Conservation (phyloP, 2,329 filamentous ascomycete genomes). For the Scopulariopsis brevicaulis region DNA sequence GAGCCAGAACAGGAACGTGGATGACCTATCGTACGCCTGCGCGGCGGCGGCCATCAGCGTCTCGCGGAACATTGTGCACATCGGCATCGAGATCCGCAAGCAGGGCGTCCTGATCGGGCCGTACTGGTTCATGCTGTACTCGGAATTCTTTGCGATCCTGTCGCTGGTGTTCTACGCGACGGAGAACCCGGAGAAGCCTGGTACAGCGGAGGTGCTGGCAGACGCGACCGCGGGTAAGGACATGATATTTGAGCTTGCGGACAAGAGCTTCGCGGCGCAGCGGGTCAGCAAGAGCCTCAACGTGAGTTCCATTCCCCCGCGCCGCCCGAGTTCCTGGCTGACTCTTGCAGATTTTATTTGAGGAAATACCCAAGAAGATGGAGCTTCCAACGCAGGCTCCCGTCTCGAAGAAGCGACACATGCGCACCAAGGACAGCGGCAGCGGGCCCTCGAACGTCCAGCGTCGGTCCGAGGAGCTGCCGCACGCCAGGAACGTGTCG, state of each 20-base stretch:
- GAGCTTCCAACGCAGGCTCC: constrained; percentile 20
- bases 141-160: constrained; percentile 70
- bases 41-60: constrained; percentile 51
- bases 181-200: constrained; percentile 66
- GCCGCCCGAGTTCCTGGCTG: not conserved
- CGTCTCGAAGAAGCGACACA: constrained; percentile 3
- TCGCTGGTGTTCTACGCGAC: constrained; percentile 70
- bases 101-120: constrained; percentile 66
- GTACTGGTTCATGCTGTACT: constrained; percentile 82
- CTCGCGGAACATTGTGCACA: constrained; percentile 65
- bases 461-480: constrained; percentile 20
- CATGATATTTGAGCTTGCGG: constrained; percentile 66
- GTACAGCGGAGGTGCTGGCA: constrained; percentile 67
- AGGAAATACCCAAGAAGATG: constrained; percentile 65
- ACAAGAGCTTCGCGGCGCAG: constrained; percentile 81
- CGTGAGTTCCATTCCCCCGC: constrained; percentile 35
- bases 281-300: constrained; percentile 68
- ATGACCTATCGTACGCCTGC: constrained; percentile 69
- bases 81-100: constrained; percentile 66
- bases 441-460: constrained; percentile 10
- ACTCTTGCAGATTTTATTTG: constrained; percentile 57
- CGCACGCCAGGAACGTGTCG: constrained; percentile 16
- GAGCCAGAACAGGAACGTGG: constrained; percentile 44
- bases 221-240: constrained; percentile 80
- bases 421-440: constrained; percentile 1